These are phyloP conservation scores for Hymenoscyphus fraxineus DNA, from an alignment of 2,329 filamentous ascomycete genomes.

Conservation along the genomic window DNA sequence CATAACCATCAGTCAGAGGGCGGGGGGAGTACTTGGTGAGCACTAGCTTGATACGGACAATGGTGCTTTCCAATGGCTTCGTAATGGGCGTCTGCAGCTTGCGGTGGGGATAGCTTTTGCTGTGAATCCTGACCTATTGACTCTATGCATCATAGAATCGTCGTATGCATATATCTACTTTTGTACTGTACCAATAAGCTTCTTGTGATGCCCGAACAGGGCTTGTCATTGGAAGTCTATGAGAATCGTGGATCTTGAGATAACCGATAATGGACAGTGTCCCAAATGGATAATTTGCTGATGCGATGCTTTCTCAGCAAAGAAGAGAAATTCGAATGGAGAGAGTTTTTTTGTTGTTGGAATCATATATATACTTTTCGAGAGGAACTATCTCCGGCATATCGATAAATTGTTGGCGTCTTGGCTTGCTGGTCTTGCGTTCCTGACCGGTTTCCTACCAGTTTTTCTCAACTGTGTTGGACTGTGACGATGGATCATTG, in stretches of 20 bases:
- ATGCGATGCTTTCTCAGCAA: background rate
- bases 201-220: background rate
- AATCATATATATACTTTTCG: too few species aligned
- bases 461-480: background rate
- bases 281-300: background rate
- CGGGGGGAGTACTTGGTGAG: background rate
- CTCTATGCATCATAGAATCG: background rate
- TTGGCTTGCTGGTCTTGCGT: background rate
- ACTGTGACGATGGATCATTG: too few species aligned
- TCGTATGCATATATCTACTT: background rate
- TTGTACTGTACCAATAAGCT: background rate
- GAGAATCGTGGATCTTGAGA: background rate
- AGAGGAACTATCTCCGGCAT: too few species aligned
- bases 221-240: background rate
- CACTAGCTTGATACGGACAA: background rate
- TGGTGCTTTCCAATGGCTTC: background rate
- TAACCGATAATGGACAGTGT: background rate
- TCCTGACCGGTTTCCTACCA: background rate
- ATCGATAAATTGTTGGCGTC: background rate
- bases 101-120: background rate
- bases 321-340: too few species aligned
- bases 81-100: background rate
- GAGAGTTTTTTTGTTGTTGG: too few species aligned
- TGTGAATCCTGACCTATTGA: background rate
- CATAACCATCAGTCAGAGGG: background rate